Base-by-base conservation (phyloP, 1,284 basidiomycete genomes). In the Rhizoctonia solani region DNA sequence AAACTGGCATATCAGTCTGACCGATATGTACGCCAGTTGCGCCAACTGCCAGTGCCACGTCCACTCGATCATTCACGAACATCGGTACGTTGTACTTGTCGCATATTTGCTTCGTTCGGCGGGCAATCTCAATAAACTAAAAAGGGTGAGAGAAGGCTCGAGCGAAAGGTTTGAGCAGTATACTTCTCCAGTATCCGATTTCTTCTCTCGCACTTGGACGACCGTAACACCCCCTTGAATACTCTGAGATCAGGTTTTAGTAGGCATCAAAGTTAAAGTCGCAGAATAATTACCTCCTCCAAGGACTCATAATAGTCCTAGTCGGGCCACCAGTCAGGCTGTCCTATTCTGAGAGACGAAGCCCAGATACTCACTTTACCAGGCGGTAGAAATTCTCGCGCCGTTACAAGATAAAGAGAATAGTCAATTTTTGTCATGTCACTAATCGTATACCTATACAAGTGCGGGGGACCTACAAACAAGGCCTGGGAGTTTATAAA, bases 61-160 rank as follows among this genome's bases (percentile, higher is more conserved):
- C 94, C 69, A 95, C 81, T 13, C 94, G 87, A 77, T 96, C 94
- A 74, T 98, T 98, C 79, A 98, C 92, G 68, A 98, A 81, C 29
- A 98, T 81, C 0, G 93, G 93, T 21, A 97, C 86, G 54, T 83
- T 82, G 81, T 95, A 92, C 77, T 84, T 84, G 73, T 88, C 84
- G 74, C 92, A 95, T 23, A 98, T 79, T 19, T 75, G 81, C 74
- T 95, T 91, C 1, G 87, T 89, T 69, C 80, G 77, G 56, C 77
- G 76, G 0, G 94, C 93, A 67, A 97, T 83, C 66, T 87, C 81
- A 69, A 95, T 82, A 74, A 98, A 96, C 88, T 93, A 69, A 9
- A 25, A 32, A 46, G 44, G 54, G 46, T 52, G 23, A 21, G 25
- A 39, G 32, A 30, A 37, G 13, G 39, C 34, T 8, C 42, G 19